Base-by-base conservation (phyloP, 2,329 filamentous ascomycete genomes). In the Emmonsiellopsis sp. region DNA sequence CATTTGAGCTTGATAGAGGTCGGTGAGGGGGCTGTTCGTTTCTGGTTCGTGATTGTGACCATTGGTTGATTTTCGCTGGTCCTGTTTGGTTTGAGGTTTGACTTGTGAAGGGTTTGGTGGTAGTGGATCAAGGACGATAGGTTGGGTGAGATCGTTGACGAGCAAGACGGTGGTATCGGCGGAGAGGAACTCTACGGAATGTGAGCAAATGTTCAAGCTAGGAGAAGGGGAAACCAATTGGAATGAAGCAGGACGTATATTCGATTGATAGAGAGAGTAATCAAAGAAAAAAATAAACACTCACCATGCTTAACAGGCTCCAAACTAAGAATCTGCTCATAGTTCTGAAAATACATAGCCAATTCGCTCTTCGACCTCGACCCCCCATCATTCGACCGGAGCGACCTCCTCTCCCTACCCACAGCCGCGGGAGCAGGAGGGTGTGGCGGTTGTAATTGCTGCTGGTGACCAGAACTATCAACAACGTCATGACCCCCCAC, bases 321-420 rank as follows among this genome's bases (percentile, higher is more conserved):
- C 66, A 94, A 88, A 57, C 88, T 90, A 72, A 97, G 89, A 60
- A 96, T 82, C 67, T 95, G 89, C 70, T 96, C 91, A 70, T 95
- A 97, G 65, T 94, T 91, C 51, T 87, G 84, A 65, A 97, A 96
- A 72, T 95, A 97, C 47, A 83, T 81, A 38, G 90, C 85, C 57
- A 97, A 78, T 66, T 96, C 91, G 71, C 90, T 96, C 77, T 94
- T 95, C 72, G 90, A 85, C 61, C 89, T 80, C 50, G 85, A 85
- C 9, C 86, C 87, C 63, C 80, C 80, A 66, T 95, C 89, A 64
- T 94, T 87, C 51, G 89, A 95, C 58, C 92, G 82, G 67, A 96
- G 75, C 66, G 89, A 92, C 64, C 91, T 75, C 68, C 81, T 86
- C 61, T 87, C 84, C 11, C 49, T 30, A 10, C 52, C 43, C 38